These are phyloP conservation scores for Hortaea sp. DNA, from an alignment of 2,329 filamentous ascomycete species.

Conservation along the genomic window DNA sequence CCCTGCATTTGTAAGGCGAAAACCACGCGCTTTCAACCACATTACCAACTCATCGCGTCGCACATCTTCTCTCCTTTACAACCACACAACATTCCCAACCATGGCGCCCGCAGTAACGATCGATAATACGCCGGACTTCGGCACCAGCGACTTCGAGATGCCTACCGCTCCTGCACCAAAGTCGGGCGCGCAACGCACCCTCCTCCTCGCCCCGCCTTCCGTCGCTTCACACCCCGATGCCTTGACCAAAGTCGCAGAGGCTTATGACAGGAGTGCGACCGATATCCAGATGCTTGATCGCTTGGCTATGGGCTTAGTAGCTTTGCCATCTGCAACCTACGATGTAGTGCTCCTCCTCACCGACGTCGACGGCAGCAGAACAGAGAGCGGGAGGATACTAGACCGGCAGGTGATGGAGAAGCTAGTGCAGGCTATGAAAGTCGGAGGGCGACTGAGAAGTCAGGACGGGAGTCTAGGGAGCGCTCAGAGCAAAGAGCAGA, in stretches of 20 bases:
- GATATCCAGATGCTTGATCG: slow-evolving; percentile 98
- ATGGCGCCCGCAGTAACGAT: slow-evolving; percentile 32
- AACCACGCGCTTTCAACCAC: neutral
- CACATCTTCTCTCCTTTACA: neutral
- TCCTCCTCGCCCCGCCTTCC: slow-evolving; percentile 83
- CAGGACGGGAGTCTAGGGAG: slow-evolving; percentile 55
- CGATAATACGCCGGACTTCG: slow-evolving; percentile 27
- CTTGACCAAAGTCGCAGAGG: slow-evolving; percentile 59
- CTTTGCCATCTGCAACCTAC: slow-evolving; percentile 68
- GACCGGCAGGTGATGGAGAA: slow-evolving; percentile 56
- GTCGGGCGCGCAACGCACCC: slow-evolving; percentile 46
- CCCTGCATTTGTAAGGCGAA: neutral
- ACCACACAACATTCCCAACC: neutral
- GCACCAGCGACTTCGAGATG: slow-evolving; percentile 17
- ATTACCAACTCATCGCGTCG: neutral
- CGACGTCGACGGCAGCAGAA: slow-evolving; percentile 58
- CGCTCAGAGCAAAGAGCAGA: slow-evolving; percentile 42
- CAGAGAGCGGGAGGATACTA: slow-evolving; percentile 56
- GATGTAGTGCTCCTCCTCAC: slow-evolving; percentile 76
- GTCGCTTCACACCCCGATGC: slow-evolving; percentile 75
- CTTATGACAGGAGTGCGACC: slow-evolving; percentile 64
- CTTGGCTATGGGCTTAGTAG: slow-evolving; percentile 68
- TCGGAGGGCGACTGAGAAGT: slow-evolving; percentile 56
- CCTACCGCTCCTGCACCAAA: slow-evolving; percentile 14
- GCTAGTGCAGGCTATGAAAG: slow-evolving; percentile 60